phyloP scores from a whole-genome alignment of 129 eudicot species.

The Scalesia atractyloides region DNA sequence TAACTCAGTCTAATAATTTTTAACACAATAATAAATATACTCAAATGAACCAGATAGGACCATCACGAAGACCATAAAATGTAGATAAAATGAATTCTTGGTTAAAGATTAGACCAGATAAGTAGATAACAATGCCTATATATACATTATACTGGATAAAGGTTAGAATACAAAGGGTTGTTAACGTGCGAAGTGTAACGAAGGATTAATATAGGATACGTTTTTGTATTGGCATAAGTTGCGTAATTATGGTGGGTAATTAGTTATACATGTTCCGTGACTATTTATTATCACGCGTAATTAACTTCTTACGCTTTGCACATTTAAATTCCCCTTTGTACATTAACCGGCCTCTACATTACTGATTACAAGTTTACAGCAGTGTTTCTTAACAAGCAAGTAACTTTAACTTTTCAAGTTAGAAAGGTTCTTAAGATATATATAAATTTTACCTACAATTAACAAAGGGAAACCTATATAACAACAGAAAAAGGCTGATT shows the following conservation, averaged over 20 bases:
- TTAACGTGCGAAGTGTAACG: no score
- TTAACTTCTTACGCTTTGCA: no score
- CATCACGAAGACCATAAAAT: not conserved
- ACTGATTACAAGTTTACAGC: not conserved
- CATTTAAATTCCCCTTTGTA: no score
- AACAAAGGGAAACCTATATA: not conserved
- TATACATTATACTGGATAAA: no score
- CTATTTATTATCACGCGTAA: no score
- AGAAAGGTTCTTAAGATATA: no score
- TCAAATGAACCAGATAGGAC: not conserved
- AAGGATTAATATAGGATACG: no score
- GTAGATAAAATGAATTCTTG: not conserved
- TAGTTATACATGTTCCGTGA: no score
- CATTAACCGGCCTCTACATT: no score
- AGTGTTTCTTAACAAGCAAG: not conserved
- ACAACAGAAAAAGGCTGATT: not conserved
- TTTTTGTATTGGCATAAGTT: no score
- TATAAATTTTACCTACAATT: not conserved
- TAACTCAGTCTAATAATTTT: slow-evolving; percentile 9
- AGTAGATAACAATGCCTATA: slow-evolving; percentile 3
- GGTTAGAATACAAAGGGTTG: no score
- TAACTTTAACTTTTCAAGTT: not conserved
- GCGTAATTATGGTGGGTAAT: no score
- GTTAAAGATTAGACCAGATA: not conserved
- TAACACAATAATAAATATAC: slow-evolving; percentile 1